Percentiles rank a stretch among this genome's conserved stretches.
phyloP scores from a whole-genome alignment of 139 green algal genomes.

The Ettlia oleoabundans region DNA sequence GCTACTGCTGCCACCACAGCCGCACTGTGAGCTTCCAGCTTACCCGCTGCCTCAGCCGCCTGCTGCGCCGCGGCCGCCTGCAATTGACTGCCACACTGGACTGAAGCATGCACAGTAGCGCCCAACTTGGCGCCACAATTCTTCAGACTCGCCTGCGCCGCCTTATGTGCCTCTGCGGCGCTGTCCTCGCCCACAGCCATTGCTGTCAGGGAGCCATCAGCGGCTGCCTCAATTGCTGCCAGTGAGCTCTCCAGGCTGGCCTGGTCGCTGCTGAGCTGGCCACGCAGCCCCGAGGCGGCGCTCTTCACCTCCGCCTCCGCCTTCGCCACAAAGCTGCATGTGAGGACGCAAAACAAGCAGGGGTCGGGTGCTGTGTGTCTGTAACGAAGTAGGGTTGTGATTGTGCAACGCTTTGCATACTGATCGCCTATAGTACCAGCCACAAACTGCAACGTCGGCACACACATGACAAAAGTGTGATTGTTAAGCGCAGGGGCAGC shows the following conservation, averaged over 20 bases:
- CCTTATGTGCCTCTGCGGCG: neutral
- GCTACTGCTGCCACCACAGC: neutral
- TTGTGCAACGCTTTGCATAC: no score
- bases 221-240: neutral
- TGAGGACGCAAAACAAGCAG: no score
- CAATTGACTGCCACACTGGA: neutral
- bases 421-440: no score
- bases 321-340: constrained; percentile 43
- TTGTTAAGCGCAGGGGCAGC: no score
- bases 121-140: neutral
- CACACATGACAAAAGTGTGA: no score
- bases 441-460: no score
- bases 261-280: constrained; percentile 8
- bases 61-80: neutral
- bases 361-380: no score
- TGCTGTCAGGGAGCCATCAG: neutral
- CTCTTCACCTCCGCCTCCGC: constrained; percentile 37
- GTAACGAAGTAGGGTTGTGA: no score
- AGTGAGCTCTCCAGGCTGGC: constrained; percentile 4
- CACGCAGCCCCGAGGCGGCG: neutral
- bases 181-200: constrained; percentile 14
- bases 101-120: neutral
- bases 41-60: neutral
- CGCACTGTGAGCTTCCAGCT: constrained; percentile 30
- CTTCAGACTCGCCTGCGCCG: constrained; percentile 20